phyloP scores from a whole-genome alignment of 345 rosid genomes.

The Microthlaspi erraticum region DNA sequence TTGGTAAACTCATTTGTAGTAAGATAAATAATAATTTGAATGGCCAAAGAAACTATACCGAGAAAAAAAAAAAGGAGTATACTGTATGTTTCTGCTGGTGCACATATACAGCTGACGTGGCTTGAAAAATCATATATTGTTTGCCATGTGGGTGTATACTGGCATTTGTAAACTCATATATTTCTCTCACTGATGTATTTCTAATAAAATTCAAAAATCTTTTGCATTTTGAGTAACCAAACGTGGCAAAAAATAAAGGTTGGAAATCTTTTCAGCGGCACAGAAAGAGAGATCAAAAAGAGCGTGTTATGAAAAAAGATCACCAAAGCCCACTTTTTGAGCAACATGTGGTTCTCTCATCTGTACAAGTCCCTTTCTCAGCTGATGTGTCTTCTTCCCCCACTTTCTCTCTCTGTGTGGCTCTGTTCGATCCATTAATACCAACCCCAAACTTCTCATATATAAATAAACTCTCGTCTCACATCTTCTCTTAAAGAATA shows the following conservation, averaged over 20 bases:
- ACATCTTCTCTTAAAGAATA: constrained; percentile 18
- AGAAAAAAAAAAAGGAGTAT: too few species aligned
- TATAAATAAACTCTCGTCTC: constrained; percentile 18
- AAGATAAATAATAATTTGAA: too few species aligned
- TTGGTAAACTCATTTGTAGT: too few species aligned
- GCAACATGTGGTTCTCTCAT: constrained; percentile 43
- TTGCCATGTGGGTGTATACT: background rate
- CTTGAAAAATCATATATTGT: background rate
- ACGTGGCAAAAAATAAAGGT: constrained; percentile 37
- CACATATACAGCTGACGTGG: background rate
- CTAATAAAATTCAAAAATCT: background rate
- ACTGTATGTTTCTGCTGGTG: too few species aligned
- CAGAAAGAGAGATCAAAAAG: constrained; percentile 30
- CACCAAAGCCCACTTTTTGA: constrained; percentile 26
- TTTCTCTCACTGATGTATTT: too few species aligned
- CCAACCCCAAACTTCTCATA: constrained; percentile 19
- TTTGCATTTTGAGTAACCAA: background rate
- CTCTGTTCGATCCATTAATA: constrained; percentile 31
- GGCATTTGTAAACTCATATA: too few species aligned
- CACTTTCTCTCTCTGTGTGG: constrained; percentile 36
- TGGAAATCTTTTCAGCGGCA: constrained; percentile 43
- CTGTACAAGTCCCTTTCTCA: constrained; percentile 37
- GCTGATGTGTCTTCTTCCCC: constrained; percentile 30
- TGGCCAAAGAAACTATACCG: too few species aligned
- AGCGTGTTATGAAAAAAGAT: constrained; percentile 29